phyloP scores from a whole-genome alignment of 495 filamentous ascomycete genomes.

The Aspergillus diversus region DNA sequence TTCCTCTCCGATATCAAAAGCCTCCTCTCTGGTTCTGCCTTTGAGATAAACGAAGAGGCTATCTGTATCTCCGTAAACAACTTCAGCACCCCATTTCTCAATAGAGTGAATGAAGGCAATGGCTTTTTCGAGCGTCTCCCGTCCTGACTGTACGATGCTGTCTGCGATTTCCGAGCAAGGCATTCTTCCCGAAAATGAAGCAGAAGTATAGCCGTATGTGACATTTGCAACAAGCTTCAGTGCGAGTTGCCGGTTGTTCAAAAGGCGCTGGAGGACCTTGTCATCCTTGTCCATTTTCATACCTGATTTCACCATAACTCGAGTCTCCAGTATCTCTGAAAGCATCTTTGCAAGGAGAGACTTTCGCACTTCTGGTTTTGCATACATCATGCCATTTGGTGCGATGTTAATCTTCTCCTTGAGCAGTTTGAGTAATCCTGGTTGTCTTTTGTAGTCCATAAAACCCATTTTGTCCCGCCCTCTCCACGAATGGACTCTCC shows the following conservation, averaged over 20 bases:
- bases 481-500: constrained; percentile 80
- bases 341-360: constrained; percentile 96
- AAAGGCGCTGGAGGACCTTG: constrained; percentile 78
- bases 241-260: constrained; percentile 93
- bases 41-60: constrained; percentile 92
- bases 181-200: constrained; percentile 94
- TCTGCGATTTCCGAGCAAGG: constrained; percentile 97
- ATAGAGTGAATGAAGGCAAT: constrained; percentile 91
- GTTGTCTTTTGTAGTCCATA: constrained; percentile 75
- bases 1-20: constrained; percentile 90
- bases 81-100: constrained; percentile 86
- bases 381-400: constrained; percentile 96
- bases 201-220: constrained; percentile 97
- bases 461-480: constrained; percentile 96
- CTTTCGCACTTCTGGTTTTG: constrained; percentile 81
- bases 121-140: constrained; percentile 92
- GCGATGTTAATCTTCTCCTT: constrained; percentile 89
- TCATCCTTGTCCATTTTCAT: constrained; percentile 97
- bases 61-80: constrained; percentile 98
- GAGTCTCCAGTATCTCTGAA: constrained; percentile 91
- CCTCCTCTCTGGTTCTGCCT: constrained; percentile 82
- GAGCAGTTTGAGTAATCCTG: constrained; percentile 74
- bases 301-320: constrained; percentile 96
- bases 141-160: constrained; percentile 93
- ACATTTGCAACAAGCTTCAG: constrained; percentile 98